Evolutionary conservation across 1,284 basidiomycete species (phyloP).

Genomic region (Moesziomyces antarcticus): DNA sequence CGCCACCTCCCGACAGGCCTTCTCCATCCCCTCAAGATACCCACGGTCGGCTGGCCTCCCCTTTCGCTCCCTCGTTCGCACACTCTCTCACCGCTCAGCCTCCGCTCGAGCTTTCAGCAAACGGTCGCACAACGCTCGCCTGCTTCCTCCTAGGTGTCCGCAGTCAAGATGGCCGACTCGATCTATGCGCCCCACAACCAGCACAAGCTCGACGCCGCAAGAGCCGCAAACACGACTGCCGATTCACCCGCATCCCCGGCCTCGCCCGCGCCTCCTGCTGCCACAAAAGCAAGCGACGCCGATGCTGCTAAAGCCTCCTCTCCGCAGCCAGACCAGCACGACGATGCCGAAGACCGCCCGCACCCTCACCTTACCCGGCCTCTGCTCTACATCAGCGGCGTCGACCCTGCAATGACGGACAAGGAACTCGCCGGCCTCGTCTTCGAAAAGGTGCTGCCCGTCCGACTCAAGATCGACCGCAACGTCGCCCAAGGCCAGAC

Average conservation of each 20-base stretch:
- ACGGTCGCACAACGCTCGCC: too few relatives aligned
- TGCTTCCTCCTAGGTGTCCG: not conserved
- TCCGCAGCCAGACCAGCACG: slow-evolving; percentile 11
- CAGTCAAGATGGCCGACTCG: slow-evolving; percentile 48
- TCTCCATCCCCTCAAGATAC: too few relatives aligned
- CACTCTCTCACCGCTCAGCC: too few relatives aligned
- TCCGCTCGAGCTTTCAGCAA: too few relatives aligned
- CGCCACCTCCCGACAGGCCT: too few relatives aligned
- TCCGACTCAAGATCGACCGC: slow-evolving; percentile 55
- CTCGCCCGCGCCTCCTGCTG: not conserved
- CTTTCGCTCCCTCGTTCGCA: too few relatives aligned
- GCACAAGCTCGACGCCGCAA: slow-evolving; percentile 35
- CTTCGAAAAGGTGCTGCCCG: slow-evolving; percentile 50
- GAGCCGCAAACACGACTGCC: slow-evolving; percentile 12
- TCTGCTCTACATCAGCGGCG: slow-evolving; percentile 50
- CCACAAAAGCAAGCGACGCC: slow-evolving; percentile 1
- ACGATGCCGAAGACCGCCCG: slow-evolving; percentile 16
- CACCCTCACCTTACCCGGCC: slow-evolving; percentile 51
- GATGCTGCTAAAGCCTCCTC: not conserved
- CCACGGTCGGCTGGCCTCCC: too few relatives aligned
- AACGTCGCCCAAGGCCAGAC: slow-evolving; percentile 21
- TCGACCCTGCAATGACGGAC: slow-evolving; percentile 49
- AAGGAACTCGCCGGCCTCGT: slow-evolving; percentile 52
- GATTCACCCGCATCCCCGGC: not conserved
- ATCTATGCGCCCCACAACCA: slow-evolving; percentile 56